These are phyloP conservation scores for Wickerhamiella spandovensis DNA, from an alignment of 805 yeast species.

Conservation along the genomic window DNA sequence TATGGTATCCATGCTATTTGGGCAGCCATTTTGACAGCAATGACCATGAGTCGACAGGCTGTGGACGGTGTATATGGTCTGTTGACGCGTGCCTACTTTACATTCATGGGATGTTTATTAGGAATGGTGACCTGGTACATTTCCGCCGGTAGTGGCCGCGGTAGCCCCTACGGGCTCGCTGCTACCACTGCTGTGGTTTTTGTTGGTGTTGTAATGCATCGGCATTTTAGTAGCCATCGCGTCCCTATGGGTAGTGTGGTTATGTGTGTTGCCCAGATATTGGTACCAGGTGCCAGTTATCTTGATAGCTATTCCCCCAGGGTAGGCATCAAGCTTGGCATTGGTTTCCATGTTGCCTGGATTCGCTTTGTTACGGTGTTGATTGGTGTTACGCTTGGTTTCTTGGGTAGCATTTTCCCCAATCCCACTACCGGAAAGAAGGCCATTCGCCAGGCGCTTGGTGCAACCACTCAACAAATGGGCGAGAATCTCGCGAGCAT, in stretches of 20 bases:
- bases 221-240: conserved; percentile 22
- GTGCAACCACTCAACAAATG: conserved; percentile 15
- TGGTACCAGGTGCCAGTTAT: conserved; percentile 26
- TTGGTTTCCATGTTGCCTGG: conserved; percentile 25
- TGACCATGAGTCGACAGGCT: conserved; percentile 21
- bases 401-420: conserved; percentile 23
- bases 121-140: conserved; percentile 28
- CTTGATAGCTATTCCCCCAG: conserved; percentile 14
- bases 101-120: conserved; percentile 21
- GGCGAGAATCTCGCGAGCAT: conserved; percentile 22
- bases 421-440: conserved; percentile 22
- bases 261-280: conserved; percentile 18
- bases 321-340: conserved; percentile 13
- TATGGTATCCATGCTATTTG: conserved; percentile 19
- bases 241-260: conserved; percentile 22
- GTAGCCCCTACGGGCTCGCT: conserved; percentile 25
- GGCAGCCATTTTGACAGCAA: conserved; percentile 22
- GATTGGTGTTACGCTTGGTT: conserved; percentile 22
- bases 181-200: conserved; percentile 20
- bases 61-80: conserved; percentile 24
- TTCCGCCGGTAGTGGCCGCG: conserved; percentile 22
- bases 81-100: conserved; percentile 17
- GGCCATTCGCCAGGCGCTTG: conserved; percentile 21
- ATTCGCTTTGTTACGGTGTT: conserved; percentile 23
- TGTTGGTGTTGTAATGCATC: conserved; percentile 18